These are phyloP conservation scores for Podospora anserina DNA, from an alignment of 495 filamentous ascomycete genomes.

Conservation along the genomic window DNA sequence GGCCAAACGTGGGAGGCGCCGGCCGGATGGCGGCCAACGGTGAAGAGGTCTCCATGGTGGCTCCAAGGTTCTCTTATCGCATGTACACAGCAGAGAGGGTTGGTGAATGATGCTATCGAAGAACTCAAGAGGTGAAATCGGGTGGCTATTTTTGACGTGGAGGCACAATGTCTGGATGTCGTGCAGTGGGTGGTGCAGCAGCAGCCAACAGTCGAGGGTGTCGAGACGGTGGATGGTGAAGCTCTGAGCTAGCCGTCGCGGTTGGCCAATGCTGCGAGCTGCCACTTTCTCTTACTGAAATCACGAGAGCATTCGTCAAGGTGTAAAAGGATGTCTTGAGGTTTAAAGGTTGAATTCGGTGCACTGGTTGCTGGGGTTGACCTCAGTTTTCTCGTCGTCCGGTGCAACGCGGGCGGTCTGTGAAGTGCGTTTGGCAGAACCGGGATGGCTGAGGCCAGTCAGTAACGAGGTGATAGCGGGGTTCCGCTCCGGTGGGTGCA, in stretches of 20 bases:
- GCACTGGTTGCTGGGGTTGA: slow-evolving; percentile 24
- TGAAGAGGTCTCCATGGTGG: slow-evolving; percentile 83
- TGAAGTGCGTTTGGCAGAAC: slow-evolving; percentile 27
- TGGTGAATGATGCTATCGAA: neutral
- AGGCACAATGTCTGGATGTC: neutral
- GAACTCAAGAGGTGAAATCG: neutral
- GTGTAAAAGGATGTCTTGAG: slow-evolving; percentile 10
- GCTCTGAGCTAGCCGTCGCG: slow-evolving; percentile 17
- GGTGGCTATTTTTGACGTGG: neutral
- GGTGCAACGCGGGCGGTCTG: slow-evolving; percentile 40
- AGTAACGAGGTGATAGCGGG: slow-evolving; percentile 27
- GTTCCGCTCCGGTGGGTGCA: slow-evolving; percentile 23
- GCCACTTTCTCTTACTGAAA: neutral
- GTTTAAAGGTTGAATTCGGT: slow-evolving; percentile 15
- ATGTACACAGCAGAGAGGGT: neutral
- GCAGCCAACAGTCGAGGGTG: neutral
- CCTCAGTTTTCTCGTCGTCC: slow-evolving; percentile 34
- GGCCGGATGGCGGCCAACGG: slow-evolving; percentile 93
- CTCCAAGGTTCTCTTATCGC: neutral
- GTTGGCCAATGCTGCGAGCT: slow-evolving; percentile 23
- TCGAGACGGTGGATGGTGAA: neutral
- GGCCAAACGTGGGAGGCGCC: slow-evolving; percentile 54
- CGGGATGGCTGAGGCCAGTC: slow-evolving; percentile 15
- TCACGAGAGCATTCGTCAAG: neutral
- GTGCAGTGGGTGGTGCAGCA: slow-evolving; percentile 2